These are phyloP conservation scores for Pilaira anomala DNA, from an alignment of 192 early-diverging fungal species.

Conservation along the genomic window DNA sequence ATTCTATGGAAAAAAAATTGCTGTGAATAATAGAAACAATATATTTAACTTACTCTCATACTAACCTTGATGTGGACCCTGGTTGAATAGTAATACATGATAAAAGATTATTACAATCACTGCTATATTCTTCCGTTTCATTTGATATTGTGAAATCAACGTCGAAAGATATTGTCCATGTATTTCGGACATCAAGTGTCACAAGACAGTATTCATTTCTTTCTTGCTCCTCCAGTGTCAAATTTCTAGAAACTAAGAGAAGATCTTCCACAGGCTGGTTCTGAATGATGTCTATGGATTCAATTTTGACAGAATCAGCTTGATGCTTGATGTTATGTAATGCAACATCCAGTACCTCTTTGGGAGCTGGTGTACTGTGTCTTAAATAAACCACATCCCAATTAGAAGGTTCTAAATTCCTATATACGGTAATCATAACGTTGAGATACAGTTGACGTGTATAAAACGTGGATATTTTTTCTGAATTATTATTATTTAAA, in stretches of 20 bases:
- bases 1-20: slow-evolving; percentile 8
- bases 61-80: slow-evolving; percentile 21
- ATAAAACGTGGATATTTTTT: slow-evolving; percentile 43
- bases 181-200: slow-evolving; percentile 75
- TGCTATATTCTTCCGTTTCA: slow-evolving; percentile 27
- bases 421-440: slow-evolving; percentile 66
- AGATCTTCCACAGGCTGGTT: slow-evolving; percentile 13
- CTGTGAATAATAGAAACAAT: not conserved
- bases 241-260: slow-evolving; percentile 9
- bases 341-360: not conserved
- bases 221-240: slow-evolving; percentile 11
- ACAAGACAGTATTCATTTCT: slow-evolving; percentile 69
- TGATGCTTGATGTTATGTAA: not conserved
- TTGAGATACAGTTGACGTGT: slow-evolving; percentile 65
- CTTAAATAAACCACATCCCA: slow-evolving; percentile 63
- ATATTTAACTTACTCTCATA: not conserved
- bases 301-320: too few relatives aligned
- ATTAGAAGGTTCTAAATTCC: slow-evolving; percentile 58
- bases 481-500: not conserved
- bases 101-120: not conserved
- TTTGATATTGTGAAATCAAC: slow-evolving; percentile 69
- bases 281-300: not conserved
- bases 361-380: not conserved
- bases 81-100: slow-evolving; percentile 30
- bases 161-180: slow-evolving; percentile 70